Conservation (phyloP, 805 yeast genomes). For the Suhomyces pyralidae region DNA sequence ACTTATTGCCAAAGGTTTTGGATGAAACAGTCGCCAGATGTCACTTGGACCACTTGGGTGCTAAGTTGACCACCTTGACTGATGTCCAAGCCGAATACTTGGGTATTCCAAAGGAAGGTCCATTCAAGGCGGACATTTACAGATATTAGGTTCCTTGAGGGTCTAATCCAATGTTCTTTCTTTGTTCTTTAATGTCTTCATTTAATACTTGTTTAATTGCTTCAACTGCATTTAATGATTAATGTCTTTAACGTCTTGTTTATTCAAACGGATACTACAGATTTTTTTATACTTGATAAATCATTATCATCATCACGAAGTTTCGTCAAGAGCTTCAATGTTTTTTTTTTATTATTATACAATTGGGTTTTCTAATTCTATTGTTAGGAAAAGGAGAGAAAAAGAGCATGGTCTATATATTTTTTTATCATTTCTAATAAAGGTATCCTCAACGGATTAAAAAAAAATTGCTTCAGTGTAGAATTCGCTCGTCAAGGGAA, state of each 20-base stretch:
- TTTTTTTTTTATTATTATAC: conserved; percentile 9
- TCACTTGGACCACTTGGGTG: conserved; percentile 94
- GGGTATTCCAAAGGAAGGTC: conserved; percentile 89
- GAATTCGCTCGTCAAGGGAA: neutral
- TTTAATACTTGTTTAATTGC: conserved; percentile 28
- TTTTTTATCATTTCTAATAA: conserved; percentile 15
- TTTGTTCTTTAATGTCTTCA: conserved; percentile 4
- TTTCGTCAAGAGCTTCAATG: neutral
- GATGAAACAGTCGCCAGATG: conserved; percentile 98
- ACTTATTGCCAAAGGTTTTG: conserved; percentile 93
- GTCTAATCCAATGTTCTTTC: neutral
- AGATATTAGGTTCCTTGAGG: conserved; percentile 61
- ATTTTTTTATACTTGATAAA: conserved; percentile 1
- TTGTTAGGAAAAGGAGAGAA: conserved; percentile 2
- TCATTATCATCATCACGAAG: neutral
- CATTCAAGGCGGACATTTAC: conserved; percentile 97
- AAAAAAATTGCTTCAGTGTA: conserved; percentile 4
- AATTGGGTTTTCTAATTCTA: conserved; percentile 7
- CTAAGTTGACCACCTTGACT: conserved; percentile 73
- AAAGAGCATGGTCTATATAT: conserved; percentile 15
- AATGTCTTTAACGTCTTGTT: conserved; percentile 12
- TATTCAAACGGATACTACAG: conserved; percentile 2
- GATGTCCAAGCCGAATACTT: conserved; percentile 89
- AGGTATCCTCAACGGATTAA: conserved; percentile 43
- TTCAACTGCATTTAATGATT: conserved; percentile 46